These are phyloP conservation scores for Tripterygium wilfordii DNA, from an alignment of 177 flowering plant species.

Conservation along the genomic window DNA sequence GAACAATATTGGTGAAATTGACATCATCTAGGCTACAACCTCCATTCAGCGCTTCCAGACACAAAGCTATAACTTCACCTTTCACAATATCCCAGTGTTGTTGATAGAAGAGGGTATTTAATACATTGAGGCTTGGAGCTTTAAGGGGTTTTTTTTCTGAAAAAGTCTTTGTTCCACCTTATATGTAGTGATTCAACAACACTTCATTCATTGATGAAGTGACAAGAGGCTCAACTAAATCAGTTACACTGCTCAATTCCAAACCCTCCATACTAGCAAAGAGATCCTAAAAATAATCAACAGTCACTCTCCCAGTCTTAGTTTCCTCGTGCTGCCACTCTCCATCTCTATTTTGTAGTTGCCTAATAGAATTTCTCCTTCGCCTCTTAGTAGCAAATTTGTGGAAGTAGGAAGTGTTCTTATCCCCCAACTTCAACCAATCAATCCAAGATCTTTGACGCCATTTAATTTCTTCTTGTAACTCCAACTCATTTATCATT, in stretches of 20 bases:
- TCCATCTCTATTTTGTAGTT: no score
- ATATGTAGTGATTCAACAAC: not conserved
- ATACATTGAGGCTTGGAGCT: not conserved
- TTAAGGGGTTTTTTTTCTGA: not conserved
- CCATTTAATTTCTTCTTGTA: not conserved
- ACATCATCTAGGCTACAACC: no score
- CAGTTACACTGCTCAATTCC: no score
- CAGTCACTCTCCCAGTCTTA: no score
- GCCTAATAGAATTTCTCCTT: not conserved
- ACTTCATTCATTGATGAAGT: not conserved
- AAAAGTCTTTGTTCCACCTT: no score
- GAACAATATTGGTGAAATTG: no score
- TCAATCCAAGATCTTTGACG: not conserved
- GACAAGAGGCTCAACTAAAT: not conserved
- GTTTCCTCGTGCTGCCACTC: no score
- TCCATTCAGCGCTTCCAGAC: no score
- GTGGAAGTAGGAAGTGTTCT: not conserved
- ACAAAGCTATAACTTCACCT: not conserved
- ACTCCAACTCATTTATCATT: no score
- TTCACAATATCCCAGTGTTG: not conserved
- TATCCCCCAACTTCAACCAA: not conserved
- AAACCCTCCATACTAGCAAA: no score
- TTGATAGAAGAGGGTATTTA: not conserved
- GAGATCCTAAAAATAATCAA: no score
- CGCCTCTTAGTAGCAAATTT: not conserved